Conservation (phyloP, 306 rosid species). For the Coriaria nepalensis region DNA sequence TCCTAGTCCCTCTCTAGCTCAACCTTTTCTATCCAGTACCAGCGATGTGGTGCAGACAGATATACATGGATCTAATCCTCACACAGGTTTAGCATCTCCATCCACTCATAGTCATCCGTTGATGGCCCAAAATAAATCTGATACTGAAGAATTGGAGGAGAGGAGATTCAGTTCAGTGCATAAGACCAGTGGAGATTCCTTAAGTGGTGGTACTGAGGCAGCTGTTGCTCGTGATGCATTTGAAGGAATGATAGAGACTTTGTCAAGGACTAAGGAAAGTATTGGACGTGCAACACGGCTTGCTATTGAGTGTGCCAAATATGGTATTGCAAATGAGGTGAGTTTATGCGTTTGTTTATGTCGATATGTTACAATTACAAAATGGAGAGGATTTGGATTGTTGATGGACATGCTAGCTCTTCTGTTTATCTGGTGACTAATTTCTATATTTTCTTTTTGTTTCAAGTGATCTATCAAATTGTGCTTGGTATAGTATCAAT, state of each 20-base stretch:
- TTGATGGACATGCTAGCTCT: too few species aligned
- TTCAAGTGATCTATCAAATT: too few species aligned
- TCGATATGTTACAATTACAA: too few species aligned
- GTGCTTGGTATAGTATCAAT: too few species aligned
- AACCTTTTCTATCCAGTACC: constrained; percentile 37
- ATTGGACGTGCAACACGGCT: constrained; percentile 99
- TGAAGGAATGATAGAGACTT: constrained; percentile 99
- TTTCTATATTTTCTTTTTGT: too few species aligned
- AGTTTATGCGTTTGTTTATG: not conserved
- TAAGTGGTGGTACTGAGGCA: constrained; percentile 97
- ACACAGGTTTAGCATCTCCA: constrained; percentile 43
- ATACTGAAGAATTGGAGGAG: constrained; percentile 63
- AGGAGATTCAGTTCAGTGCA: constrained; percentile 62
- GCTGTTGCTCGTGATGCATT: constrained; percentile 99
- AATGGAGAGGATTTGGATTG: too few species aligned
- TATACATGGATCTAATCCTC: constrained; percentile 42
- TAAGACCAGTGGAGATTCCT: constrained; percentile 53
- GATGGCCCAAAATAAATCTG: constrained; percentile 40
- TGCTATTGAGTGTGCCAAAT: constrained; percentile 97
- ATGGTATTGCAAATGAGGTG: constrained; percentile 97
- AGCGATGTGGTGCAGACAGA: constrained; percentile 35
- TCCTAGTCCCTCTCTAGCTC: constrained; percentile 63
- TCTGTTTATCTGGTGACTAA: too few species aligned
- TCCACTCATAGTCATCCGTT: constrained; percentile 36
- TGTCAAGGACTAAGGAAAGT: constrained; percentile 98